Percentiles rank a stretch among this genome's conserved stretches.
Evolutionary conservation across 108 stramenopile genomes (phyloP).

Genomic region (Fistulifera solaris): DNA sequence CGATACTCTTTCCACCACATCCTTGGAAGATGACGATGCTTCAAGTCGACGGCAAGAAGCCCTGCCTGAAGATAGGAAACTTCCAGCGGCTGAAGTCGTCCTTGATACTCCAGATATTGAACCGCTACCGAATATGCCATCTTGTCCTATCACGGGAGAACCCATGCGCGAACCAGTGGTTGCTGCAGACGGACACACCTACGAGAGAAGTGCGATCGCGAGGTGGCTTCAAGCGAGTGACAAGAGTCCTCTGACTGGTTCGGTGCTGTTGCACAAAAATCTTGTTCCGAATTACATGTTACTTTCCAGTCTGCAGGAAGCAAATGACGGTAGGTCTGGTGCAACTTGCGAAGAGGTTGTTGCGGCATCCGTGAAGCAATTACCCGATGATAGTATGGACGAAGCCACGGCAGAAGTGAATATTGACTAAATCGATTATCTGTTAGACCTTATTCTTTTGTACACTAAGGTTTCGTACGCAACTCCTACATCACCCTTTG

Average conservation of each 20-base stretch:
- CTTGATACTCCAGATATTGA: conserved; percentile 6
- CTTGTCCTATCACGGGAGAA: conserved; percentile 85
- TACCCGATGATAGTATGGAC: too few relatives aligned
- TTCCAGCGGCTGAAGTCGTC: too few relatives aligned
- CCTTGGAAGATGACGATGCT: conserved; percentile 17
- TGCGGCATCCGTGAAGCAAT: too few relatives aligned
- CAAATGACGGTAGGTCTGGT: background rate
- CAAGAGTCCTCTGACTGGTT: conserved; percentile 75
- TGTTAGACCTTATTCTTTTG: too few relatives aligned
- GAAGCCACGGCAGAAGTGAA: too few relatives aligned
- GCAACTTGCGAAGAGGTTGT: too few relatives aligned
- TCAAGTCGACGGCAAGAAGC: background rate
- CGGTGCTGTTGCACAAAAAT: conserved; percentile 49
- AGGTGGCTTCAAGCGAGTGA: conserved; percentile 77
- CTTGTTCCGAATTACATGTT: conserved; percentile 81
- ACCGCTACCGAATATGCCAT: conserved; percentile 72
- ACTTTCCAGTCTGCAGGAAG: conserved; percentile 43
- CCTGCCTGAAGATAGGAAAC: background rate
- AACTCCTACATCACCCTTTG: too few relatives aligned
- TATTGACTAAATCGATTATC: too few relatives aligned
- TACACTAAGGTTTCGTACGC: too few relatives aligned
- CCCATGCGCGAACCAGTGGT: conserved; percentile 93
- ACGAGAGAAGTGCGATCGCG: conserved; percentile 83
- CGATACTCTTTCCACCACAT: conserved; percentile 17
- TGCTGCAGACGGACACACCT: conserved; percentile 85